Percentiles rank a stretch among this genome's conserved stretches.
Conservation (phyloP, 2,329 filamentous ascomycete species). For the Ceratocystis papillata region DNA sequence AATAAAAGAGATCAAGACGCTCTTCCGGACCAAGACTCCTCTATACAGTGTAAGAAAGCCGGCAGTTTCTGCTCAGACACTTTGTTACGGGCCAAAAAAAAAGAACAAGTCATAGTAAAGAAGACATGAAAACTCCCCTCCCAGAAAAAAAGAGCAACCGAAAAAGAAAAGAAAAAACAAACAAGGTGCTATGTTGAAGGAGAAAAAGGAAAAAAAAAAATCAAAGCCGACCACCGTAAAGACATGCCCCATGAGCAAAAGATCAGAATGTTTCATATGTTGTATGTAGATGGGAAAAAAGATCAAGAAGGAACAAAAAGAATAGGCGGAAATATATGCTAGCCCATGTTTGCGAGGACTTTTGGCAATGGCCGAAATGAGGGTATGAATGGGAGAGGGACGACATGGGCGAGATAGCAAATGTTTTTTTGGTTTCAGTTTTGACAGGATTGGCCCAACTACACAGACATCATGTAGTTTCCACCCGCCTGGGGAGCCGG, state of each 20-base stretch:
- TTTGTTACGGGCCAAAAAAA: conserved; percentile 17
- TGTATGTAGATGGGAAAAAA: conserved; percentile 2
- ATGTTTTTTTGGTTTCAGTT: too few species aligned
- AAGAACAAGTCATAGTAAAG: conserved; percentile 19
- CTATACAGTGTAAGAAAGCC: conserved; percentile 16
- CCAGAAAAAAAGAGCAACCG: not conserved
- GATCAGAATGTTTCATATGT: not conserved
- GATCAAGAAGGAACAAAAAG: not conserved
- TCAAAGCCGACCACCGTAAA: not conserved
- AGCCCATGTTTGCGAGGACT: conserved; percentile 17
- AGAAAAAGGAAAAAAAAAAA: conserved; percentile 4
- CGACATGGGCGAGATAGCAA: too few species aligned
- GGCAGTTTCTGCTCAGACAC: conserved; percentile 24
- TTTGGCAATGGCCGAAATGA: conserved; percentile 7
- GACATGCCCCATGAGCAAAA: conserved; percentile 8
- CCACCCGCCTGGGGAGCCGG: conserved; percentile 34
- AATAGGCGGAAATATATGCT: not conserved
- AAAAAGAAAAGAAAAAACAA: conserved; percentile 15
- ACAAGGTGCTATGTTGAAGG: conserved; percentile 3
- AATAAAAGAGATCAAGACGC: conserved; percentile 26
- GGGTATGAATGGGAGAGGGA: not conserved
- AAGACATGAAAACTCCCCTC: conserved; percentile 13
- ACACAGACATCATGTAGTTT: conserved; percentile 69
- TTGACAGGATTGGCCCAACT: conserved; percentile 26
- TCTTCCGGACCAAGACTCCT: conserved; percentile 12